These are phyloP conservation scores for Ophiostoma piceae DNA, from an alignment of 2,329 filamentous ascomycete genomes.

Conservation along the genomic window DNA sequence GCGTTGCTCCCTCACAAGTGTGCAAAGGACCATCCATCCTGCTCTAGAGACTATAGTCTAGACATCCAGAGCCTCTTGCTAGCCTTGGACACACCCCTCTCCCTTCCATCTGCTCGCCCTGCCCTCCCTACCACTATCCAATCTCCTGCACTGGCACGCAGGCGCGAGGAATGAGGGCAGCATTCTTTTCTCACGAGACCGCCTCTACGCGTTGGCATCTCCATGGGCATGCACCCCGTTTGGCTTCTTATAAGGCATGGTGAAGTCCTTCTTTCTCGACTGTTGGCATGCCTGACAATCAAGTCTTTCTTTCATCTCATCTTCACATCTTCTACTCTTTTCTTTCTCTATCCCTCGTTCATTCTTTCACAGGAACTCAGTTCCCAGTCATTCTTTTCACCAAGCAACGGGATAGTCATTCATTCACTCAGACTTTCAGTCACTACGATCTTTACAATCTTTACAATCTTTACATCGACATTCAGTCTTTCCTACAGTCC, in stretches of 20 bases:
- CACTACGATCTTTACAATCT: conserved; percentile 12
- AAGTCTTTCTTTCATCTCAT: conserved; percentile 23
- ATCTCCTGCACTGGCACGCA: conserved; percentile 25
- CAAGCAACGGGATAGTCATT: conserved; percentile 8
- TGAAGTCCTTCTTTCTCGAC: conserved; percentile 19
- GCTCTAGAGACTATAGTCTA: neutral
- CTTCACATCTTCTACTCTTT: conserved; percentile 11
- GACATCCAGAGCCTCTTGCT: conserved; percentile 3
- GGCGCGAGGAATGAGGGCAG: conserved; percentile 25
- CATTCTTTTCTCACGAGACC: conserved; percentile 21
- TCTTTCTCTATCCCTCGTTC: conserved; percentile 18
- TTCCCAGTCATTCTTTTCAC: conserved; percentile 22
- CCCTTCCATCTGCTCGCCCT: conserved; percentile 16
- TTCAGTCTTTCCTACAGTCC: neutral
- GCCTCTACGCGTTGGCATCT: conserved; percentile 25
- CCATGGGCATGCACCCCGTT: conserved; percentile 17
- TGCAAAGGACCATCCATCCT: conserved; percentile 12
- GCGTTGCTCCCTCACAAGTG: conserved; percentile 6
- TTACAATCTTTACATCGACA: conserved; percentile 13
- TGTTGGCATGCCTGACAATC: conserved; percentile 24
- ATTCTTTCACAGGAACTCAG: conserved; percentile 22
- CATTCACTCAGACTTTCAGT: conserved; percentile 16
- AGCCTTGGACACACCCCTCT: conserved; percentile 9
- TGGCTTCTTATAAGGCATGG: conserved; percentile 25
- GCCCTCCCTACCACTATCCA: conserved; percentile 25